phyloP scores from a whole-genome alignment of 2,329 filamentous ascomycete genomes.

The Acrocalymma vagum region DNA sequence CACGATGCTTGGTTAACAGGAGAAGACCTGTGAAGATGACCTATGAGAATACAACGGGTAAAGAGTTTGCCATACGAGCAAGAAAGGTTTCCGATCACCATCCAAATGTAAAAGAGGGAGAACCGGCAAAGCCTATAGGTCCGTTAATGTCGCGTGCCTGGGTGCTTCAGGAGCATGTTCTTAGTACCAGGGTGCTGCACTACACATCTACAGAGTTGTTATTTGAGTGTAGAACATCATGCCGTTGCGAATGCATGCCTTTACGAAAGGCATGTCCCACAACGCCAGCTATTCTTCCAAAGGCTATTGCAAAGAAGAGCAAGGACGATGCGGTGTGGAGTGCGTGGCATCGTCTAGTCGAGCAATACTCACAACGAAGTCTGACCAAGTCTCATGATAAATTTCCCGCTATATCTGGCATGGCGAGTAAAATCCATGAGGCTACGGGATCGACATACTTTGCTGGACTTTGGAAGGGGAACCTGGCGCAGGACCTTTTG shows the following conservation, averaged over 20 bases:
- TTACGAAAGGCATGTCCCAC: slow-evolving; percentile 35
- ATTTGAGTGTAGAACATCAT: slow-evolving; percentile 43
- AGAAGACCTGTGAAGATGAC: slow-evolving; percentile 32
- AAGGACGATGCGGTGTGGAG: slow-evolving; percentile 28
- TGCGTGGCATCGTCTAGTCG: slow-evolving; percentile 43
- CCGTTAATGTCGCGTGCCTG: slow-evolving; percentile 39
- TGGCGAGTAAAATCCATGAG: slow-evolving; percentile 39
- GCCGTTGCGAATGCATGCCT: slow-evolving; percentile 42
- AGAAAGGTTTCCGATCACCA: slow-evolving; percentile 38
- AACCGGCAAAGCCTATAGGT: slow-evolving; percentile 32
- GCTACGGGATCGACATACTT: slow-evolving; percentile 40
- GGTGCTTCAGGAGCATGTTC: slow-evolving; percentile 43
- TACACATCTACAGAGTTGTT: slow-evolving; percentile 43
- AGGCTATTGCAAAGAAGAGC: slow-evolving; percentile 34
- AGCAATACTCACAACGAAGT: slow-evolving; percentile 35
- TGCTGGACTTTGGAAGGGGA: slow-evolving; percentile 43
- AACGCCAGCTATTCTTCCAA: slow-evolving; percentile 41
- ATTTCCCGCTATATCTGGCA: slow-evolving; percentile 43
- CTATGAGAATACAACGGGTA: slow-evolving; percentile 35
- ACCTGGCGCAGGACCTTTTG: slow-evolving; percentile 39
- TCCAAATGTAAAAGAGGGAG: slow-evolving; percentile 25
- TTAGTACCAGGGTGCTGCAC: slow-evolving; percentile 42
- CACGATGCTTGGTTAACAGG: slow-evolving; percentile 32
- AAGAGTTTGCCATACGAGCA: slow-evolving; percentile 32
- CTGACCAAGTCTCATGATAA: slow-evolving; percentile 39